Evolutionary conservation across 371 early-diverging fungal genomes (phyloP).

Genomic region (Caulochytrium protostelioides): DNA sequence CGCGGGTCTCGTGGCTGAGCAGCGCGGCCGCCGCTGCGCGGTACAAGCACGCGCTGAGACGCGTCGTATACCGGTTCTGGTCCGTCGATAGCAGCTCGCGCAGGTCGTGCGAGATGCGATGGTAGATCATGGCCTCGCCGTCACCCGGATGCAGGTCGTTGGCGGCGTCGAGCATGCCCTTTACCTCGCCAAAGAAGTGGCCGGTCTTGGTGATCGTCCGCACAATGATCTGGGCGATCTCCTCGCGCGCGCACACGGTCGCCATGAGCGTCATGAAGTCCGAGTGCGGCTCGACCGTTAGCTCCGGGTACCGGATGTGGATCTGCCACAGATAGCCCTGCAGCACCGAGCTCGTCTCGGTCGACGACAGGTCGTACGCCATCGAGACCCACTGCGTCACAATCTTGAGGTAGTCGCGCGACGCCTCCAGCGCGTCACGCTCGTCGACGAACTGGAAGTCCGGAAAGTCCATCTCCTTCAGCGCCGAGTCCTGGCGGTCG

Average conservation of each 20-base stretch:
- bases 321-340: slow-evolving; percentile 1
- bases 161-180: slow-evolving; percentile 12
- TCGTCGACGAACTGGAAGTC: slow-evolving; percentile 8
- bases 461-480: slow-evolving; percentile 12
- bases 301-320: too few relatives aligned
- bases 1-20: slow-evolving; percentile 13
- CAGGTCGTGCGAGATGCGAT: slow-evolving; percentile 1
- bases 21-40: not conserved
- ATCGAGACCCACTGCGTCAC: slow-evolving; percentile 5
- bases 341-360: not conserved
- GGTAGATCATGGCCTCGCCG: not conserved
- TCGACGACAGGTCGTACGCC: not conserved
- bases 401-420: slow-evolving; percentile 11
- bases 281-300: not conserved
- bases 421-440: slow-evolving; percentile 8
- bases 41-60: not conserved
- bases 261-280: not conserved
- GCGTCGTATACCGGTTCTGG: slow-evolving; percentile 12
- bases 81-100: slow-evolving; percentile 17
- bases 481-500: slow-evolving; percentile 12
- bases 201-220: slow-evolving; percentile 13
- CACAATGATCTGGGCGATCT: slow-evolving; percentile 14
- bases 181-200: slow-evolving; percentile 18
- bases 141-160: not conserved
- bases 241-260: too few relatives aligned